These are phyloP conservation scores for Yamadazyma scolyti DNA, from an alignment of 805 yeast species.

Conservation along the genomic window DNA sequence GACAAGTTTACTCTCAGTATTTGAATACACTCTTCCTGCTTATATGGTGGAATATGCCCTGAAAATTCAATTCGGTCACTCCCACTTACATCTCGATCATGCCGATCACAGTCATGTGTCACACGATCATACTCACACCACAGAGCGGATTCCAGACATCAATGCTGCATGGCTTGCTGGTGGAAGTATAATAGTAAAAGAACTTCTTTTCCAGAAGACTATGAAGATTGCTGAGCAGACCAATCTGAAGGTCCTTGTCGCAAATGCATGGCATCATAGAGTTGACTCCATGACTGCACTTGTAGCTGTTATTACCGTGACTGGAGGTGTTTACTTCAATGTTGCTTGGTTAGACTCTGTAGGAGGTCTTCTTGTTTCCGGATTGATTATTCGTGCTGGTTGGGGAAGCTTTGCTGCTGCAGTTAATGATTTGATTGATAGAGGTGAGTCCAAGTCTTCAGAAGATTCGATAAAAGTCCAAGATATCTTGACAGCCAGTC, in stretches of 20 bases:
- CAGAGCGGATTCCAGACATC: slow-evolving; percentile 47
- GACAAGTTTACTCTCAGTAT: slow-evolving; percentile 66
- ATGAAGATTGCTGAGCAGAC: slow-evolving; percentile 71
- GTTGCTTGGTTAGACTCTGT: slow-evolving; percentile 86
- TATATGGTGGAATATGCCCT: slow-evolving; percentile 52
- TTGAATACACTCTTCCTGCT: slow-evolving; percentile 66
- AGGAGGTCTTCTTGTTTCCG: slow-evolving; percentile 87
- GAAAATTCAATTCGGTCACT: slow-evolving; percentile 45
- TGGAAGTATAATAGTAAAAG: slow-evolving; percentile 83
- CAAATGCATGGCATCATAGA: slow-evolving; percentile 99
- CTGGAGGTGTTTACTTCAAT: slow-evolving; percentile 75
- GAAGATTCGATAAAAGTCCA: slow-evolving; percentile 45
- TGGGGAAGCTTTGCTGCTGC: slow-evolving; percentile 67
- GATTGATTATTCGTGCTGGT: slow-evolving; percentile 81
- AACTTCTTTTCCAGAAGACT: slow-evolving; percentile 82
- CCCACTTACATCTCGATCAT: slow-evolving; percentile 45
- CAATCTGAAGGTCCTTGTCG: slow-evolving; percentile 85
- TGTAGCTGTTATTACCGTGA: slow-evolving; percentile 85
- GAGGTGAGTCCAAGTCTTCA: slow-evolving; percentile 52
- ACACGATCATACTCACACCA: slow-evolving; percentile 23
- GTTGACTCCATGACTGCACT: slow-evolving; percentile 89
- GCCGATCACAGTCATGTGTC: slow-evolving; percentile 11
- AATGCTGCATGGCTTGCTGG: slow-evolving; percentile 97
- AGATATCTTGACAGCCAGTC: slow-evolving; percentile 30
- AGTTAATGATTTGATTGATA: slow-evolving; percentile 73